Percentiles rank a stretch among this genome's conserved stretches.
phyloP scores from a whole-genome alignment of 164 flowering plant genomes.

The Sedum album region DNA sequence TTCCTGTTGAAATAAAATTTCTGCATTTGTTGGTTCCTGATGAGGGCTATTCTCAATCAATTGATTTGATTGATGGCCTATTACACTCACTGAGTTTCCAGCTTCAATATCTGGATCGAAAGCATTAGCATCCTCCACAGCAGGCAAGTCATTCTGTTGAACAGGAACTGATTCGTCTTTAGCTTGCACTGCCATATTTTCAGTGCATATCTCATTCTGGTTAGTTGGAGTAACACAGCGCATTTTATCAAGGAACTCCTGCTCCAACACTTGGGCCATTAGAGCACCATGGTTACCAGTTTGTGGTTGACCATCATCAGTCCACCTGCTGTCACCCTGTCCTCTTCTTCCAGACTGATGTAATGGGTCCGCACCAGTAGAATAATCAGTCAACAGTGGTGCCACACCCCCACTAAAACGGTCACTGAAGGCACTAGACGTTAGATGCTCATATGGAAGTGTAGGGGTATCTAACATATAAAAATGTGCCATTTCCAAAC shows the following conservation, averaged over 20 bases:
- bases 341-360: conserved; percentile 66
- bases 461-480: conserved; percentile 87
- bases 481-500: conserved; percentile 57
- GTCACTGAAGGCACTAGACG: conserved; percentile 53
- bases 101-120: conserved; percentile 31
- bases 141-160: conserved; percentile 23
- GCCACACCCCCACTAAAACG: conserved; percentile 57
- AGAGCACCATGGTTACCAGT: conserved; percentile 62
- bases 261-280: conserved; percentile 84
- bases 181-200: conserved; percentile 31
- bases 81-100: conserved; percentile 20
- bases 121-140: conserved; percentile 22
- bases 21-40: conserved; percentile 22
- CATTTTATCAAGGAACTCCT: conserved; percentile 58
- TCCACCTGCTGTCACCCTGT: conserved; percentile 85
- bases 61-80: conserved; percentile 21
- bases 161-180: conserved; percentile 26
- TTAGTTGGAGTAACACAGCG: conserved; percentile 25
- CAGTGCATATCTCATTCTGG: conserved; percentile 19
- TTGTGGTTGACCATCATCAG: conserved; percentile 96
- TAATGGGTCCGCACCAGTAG: conserved; percentile 72
- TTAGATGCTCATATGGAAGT: conserved; percentile 58
- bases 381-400: conserved; percentile 66
- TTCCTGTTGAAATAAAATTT: conserved; percentile 24
- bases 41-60: conserved; percentile 21